These are phyloP conservation scores for Penicillium janthinellum DNA, from an alignment of 2,329 filamentous ascomycete species.

Conservation along the genomic window DNA sequence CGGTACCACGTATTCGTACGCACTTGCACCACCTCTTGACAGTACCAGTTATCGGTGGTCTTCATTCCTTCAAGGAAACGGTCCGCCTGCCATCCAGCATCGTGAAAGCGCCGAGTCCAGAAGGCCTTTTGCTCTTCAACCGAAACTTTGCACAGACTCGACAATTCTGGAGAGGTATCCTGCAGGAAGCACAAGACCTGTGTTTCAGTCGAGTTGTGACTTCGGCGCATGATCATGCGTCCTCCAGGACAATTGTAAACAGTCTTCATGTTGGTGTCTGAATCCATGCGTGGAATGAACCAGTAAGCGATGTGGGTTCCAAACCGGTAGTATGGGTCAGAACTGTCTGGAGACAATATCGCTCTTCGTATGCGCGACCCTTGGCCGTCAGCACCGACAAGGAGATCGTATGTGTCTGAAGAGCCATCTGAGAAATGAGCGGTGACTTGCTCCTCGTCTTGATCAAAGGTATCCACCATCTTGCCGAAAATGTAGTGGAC, in stretches of 20 bases:
- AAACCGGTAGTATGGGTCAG: constrained; percentile 23
- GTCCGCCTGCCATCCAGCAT: constrained; percentile 43
- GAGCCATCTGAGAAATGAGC: constrained; percentile 50
- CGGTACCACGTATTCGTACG: constrained; percentile 33
- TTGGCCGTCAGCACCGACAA: constrained; percentile 60
- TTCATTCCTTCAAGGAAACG: constrained; percentile 44
- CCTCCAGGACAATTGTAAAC: constrained; percentile 24
- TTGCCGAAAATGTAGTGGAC: constrained; percentile 41
- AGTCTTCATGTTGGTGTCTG: constrained; percentile 24
- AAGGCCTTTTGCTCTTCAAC: constrained; percentile 32
- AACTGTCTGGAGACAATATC: constrained; percentile 34
- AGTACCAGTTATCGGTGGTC: constrained; percentile 48
- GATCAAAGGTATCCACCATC: constrained; percentile 30
- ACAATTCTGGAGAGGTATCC: constrained; percentile 15
- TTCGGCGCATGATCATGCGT: constrained; percentile 27
- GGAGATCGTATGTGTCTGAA: constrained; percentile 51
- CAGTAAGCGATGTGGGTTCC: constrained; percentile 33
- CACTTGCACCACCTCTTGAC: constrained; percentile 41
- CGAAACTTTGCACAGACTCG: constrained; percentile 13
- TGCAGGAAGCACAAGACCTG: constrained; percentile 26
- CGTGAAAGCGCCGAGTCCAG: constrained; percentile 33
- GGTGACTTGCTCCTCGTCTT: constrained; percentile 38
- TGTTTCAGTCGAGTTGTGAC: constrained; percentile 22
- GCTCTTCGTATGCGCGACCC: constrained; percentile 52
- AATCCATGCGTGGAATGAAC: constrained; percentile 26